Evolutionary conservation across 768 basidiomycete genomes (phyloP).

Genomic region (Amylocystis lapponica): DNA sequence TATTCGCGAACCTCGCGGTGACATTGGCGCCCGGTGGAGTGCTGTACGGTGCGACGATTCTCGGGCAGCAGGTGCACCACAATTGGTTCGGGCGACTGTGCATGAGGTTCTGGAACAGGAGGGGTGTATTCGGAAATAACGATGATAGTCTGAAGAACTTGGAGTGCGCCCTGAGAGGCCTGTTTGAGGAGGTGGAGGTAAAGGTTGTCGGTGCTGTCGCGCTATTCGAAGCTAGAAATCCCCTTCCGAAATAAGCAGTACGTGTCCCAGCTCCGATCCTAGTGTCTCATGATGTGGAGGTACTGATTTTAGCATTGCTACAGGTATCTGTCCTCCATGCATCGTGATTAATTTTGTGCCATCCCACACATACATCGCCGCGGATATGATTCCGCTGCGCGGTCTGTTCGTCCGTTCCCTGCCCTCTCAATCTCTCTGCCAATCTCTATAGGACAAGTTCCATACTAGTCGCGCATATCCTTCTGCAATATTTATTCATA

Average conservation of each 20-base stretch:
- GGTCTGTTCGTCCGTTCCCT: too few species aligned
- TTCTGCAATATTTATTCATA: too few species aligned
- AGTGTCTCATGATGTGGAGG: too few species aligned
- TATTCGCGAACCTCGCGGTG: slow-evolving; percentile 3
- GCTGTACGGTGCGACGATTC: slow-evolving; percentile 16
- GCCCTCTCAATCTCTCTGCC: too few species aligned
- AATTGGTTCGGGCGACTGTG: slow-evolving; percentile 9
- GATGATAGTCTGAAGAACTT: slow-evolving; percentile 6
- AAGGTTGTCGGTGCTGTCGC: slow-evolving; percentile 10
- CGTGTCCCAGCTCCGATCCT: too few species aligned
- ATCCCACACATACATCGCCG: too few species aligned
- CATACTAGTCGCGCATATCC: too few species aligned
- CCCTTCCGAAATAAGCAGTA: slow-evolving; percentile 1
- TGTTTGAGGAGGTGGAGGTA: slow-evolving; percentile 15
- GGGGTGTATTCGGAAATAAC: slow-evolving; percentile 10
- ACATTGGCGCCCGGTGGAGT: slow-evolving; percentile 10
- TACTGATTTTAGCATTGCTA: too few species aligned
- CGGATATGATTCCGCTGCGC: too few species aligned
- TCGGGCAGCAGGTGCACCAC: slow-evolving; percentile 10
- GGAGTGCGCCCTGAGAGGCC: slow-evolving; percentile 4
- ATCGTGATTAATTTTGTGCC: too few species aligned
- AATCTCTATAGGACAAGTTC: too few species aligned
- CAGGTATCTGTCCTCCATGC: too few species aligned
- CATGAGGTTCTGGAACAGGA: slow-evolving; percentile 8
- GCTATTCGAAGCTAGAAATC: slow-evolving; percentile 10